Base-by-base conservation (phyloP, 2,329 filamentous ascomycete genomes). In the Basipetospora chlamydospora region DNA sequence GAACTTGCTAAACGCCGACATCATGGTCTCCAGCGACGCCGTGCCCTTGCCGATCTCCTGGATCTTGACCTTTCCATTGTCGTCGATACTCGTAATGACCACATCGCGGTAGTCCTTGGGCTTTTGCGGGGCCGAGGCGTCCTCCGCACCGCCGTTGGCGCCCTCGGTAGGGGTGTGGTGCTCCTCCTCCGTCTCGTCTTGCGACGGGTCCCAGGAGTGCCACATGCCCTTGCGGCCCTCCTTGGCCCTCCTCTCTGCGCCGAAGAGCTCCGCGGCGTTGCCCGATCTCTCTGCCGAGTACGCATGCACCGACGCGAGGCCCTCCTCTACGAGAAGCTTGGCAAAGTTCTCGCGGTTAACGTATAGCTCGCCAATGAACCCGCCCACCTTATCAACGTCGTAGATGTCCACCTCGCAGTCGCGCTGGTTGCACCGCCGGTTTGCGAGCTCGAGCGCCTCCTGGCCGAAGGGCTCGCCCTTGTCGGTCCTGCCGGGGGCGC, bases 221-320 rank as follows among this genome's bases (percentile, higher is more conserved):
- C 90, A 98, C 46, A 96, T 56, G 32, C 83, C 84, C 63, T 87
- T 94, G 42, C 77, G 73, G 20, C 67, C 81, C 47, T 93, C 84
- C 66, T 98, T 96, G 33, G 90, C 90, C 49, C 73, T 78, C 59
- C 82, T 68, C 62, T 98, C 84, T 0, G 90, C 90, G 9, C 80
- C 80, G 50, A 88, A 78, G 7, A 96, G 74, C 60, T 96, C 88
- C 26, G 71, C 74, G 10, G 81, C 79, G 51, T 95, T 90, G 44
- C 87, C 88, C 12, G 84, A 81, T 65, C 93, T 93, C 62, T 98
- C 88, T 1, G 90, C 90, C 17, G 88, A 95, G 63, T 94, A 96
- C 39, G 80, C 77, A 55, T 96, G 88, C 12, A 98, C 88, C 15
- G 80, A 80, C 12, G 90, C 88, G 21, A 95, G 69, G 42, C 90